Evolutionary conservation across 495 filamentous ascomycete species (phyloP).

Genomic region (Tuber magnatum): DNA sequence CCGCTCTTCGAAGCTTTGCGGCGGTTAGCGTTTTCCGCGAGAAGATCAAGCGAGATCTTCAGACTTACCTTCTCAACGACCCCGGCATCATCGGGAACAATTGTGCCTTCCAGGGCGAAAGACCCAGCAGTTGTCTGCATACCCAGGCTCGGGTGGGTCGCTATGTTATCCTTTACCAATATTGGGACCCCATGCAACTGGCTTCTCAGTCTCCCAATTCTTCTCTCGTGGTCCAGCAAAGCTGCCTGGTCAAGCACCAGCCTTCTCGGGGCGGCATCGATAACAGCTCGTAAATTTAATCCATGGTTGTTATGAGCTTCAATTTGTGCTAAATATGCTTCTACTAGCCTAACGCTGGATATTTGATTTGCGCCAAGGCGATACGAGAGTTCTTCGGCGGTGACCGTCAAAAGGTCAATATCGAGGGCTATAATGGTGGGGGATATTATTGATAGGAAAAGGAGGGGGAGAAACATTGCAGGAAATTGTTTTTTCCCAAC

Average conservation of each 20-base stretch:
- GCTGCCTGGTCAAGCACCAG: constrained; percentile 40
- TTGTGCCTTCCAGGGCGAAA: constrained; percentile 39
- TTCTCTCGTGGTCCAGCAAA: constrained; percentile 36
- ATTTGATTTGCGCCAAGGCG: constrained; percentile 43
- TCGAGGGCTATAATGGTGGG: not conserved
- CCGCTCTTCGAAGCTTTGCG: constrained; percentile 43
- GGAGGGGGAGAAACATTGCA: not conserved
- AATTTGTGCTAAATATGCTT: constrained; percentile 50
- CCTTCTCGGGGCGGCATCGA: constrained; percentile 41
- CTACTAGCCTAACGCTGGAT: constrained; percentile 47
- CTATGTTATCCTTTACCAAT: constrained; percentile 42
- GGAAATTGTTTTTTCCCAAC: not conserved
- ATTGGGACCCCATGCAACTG: constrained; percentile 41
- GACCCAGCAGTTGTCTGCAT: constrained; percentile 50
- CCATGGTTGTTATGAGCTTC: constrained; percentile 43
- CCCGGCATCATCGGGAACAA: constrained; percentile 38
- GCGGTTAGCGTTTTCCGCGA: not conserved
- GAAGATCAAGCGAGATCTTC: not conserved
- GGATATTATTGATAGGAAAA: constrained; percentile 1
- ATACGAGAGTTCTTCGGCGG: constrained; percentile 45
- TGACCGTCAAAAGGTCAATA: constrained; percentile 44
- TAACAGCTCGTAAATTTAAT: constrained; percentile 42
- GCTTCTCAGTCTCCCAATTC: constrained; percentile 26
- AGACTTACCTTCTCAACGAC: constrained; percentile 34
- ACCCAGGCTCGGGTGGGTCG: constrained; percentile 42